Evolutionary conservation across 2,329 filamentous ascomycete genomes (phyloP), one percentile per base, ranked within the genome.

Genomic region (Arthrobotrys sinensis): DNA sequence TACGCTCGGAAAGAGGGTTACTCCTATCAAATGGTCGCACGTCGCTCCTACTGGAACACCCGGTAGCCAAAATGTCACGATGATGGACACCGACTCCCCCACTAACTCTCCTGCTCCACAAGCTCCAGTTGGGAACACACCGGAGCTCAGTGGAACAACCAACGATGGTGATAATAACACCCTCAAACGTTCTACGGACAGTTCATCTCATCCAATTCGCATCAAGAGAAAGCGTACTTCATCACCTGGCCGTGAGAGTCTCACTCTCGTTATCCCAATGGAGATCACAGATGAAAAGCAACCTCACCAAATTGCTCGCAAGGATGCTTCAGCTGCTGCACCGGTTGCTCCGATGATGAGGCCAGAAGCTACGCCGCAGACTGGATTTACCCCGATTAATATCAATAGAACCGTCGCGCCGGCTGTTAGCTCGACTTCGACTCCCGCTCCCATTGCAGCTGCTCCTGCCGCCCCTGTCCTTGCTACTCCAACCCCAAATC

Each of bases 341-440:
- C 50, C 68, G 10, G 52, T 46, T 0, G 50, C 32, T 40, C 34
- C 40, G 12, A 45, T 57, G 36, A 40, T 34, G 46, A 52, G 38
- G 36, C 48, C 19, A 3, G 24, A 57, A 12, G 32, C 53, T 4
- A 43, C 43, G 12, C 48, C 45, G n/a, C 34, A 65, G 48, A 60
- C 55, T 6, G 69, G 69, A 10, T 73, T 73, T 36, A 73, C 69
- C 10, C 69, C 69, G n/a, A 73, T 73, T 16, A 73, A 72, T 48
- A 50, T 64, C 45, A 72, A 73, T 43, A 40, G 69, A 32, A 60
- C 69, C 14, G 40, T 43, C 3, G 40, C 24, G 10, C 46, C 11
- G 19, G 45, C 46, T 19, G 55, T 16, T 21, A 46, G 28, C 38
- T 48, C 36, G 24, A n/a, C 45, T 8, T 46, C 55, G 7, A 70